These are phyloP conservation scores for Fonsecaea multimorphosa DNA, from an alignment of 2,329 filamentous ascomycete species.

Conservation along the genomic window DNA sequence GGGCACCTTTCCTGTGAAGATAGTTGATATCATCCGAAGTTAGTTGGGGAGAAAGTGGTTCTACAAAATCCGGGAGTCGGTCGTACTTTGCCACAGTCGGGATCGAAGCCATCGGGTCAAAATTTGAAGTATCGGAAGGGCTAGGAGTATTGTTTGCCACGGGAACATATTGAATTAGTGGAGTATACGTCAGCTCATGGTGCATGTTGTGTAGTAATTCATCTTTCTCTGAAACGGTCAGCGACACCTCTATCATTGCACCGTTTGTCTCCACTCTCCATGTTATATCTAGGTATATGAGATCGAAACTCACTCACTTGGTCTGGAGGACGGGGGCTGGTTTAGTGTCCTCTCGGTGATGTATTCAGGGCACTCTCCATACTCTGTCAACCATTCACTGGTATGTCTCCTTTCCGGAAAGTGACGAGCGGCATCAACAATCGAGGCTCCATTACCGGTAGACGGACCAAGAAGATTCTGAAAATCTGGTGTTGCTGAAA, in stretches of 20 bases:
- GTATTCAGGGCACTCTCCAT: background rate
- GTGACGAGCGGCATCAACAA: background rate
- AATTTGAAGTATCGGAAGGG: background rate
- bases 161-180: background rate
- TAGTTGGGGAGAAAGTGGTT: constrained; percentile 72
- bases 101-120: background rate
- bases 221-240: background rate
- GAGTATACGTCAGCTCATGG: background rate
- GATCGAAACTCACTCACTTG: background rate
- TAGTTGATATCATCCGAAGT: constrained; percentile 82
- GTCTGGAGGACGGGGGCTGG: background rate
- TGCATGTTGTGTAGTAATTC: background rate
- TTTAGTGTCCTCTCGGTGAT: background rate
- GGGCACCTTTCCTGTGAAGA: constrained; percentile 72
- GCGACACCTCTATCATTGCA: background rate
- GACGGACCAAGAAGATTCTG: background rate
- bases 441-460: background rate
- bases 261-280: background rate
- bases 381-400: background rate
- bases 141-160: background rate
- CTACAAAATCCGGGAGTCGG: constrained; percentile 14
- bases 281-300: too few species aligned
- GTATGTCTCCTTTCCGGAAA: background rate
- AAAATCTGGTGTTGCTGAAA: background rate
- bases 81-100: background rate